These are phyloP conservation scores for Phyllosticta citriasiana DNA, from an alignment of 2,329 filamentous ascomycete species.

Conservation along the genomic window DNA sequence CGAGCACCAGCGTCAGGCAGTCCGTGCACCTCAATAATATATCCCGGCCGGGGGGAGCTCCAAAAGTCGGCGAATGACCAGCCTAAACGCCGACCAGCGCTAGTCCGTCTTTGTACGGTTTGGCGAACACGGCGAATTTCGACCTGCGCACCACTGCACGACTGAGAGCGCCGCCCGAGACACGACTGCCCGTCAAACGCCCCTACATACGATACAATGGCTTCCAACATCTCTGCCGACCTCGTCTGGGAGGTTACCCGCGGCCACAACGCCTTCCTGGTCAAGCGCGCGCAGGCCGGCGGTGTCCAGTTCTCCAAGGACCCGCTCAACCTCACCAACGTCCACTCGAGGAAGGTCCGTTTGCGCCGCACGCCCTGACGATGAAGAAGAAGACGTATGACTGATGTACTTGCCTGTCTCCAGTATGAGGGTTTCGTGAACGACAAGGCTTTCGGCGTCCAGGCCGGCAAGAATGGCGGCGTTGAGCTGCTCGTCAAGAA, in stretches of 20 bases:
- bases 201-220: conserved; percentile 31
- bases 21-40: background rate
- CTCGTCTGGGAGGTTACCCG: conserved; percentile 91
- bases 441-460: conserved; percentile 83
- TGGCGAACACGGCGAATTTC: conserved; percentile 3
- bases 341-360: conserved; percentile 78
- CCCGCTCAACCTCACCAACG: conserved; percentile 86
- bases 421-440: conserved; percentile 90
- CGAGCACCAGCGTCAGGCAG: background rate
- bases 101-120: conserved; percentile 5
- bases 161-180: conserved; percentile 9
- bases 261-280: conserved; percentile 79
- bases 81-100: background rate
- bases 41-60: background rate
- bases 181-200: background rate
- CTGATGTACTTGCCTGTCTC: conserved; percentile 16
- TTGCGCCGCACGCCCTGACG: background rate
- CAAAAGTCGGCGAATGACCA: background rate
- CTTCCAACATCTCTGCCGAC: conserved; percentile 75
- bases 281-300: conserved; percentile 74
- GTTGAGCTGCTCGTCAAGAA: conserved; percentile 82
- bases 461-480: conserved; percentile 65
- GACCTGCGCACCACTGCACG: background rate
- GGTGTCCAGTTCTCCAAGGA: conserved; percentile 88
- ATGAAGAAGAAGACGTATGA: conserved; percentile 9